A percentile compares a stretch with the other conserved stretches of the same genome.
phyloP scores from a whole-genome alignment of 2,329 filamentous ascomycete genomes.

The Monosporascus ibericus region DNA sequence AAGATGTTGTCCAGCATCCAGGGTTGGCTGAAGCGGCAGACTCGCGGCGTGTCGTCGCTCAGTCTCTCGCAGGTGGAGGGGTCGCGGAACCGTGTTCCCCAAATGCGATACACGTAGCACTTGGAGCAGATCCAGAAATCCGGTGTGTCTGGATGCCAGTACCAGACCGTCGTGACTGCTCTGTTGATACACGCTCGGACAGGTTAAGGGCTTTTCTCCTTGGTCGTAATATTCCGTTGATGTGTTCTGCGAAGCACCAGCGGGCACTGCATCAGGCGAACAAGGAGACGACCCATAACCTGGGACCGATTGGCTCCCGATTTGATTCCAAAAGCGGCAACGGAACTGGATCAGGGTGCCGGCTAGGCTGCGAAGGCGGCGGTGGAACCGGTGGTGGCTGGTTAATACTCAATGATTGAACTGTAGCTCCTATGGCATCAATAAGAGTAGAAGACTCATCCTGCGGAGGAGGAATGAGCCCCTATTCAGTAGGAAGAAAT shows the following conservation, averaged over 20 bases:
- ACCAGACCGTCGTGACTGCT: slow-evolving; percentile 29
- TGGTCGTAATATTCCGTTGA: neutral
- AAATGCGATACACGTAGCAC: slow-evolving; percentile 34
- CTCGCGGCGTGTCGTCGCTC: slow-evolving; percentile 17
- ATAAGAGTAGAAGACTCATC: neutral
- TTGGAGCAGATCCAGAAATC: slow-evolving; percentile 33
- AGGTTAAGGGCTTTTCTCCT: slow-evolving; percentile 11
- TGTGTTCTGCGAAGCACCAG: neutral
- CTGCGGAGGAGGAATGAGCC: neutral
- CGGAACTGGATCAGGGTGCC: no score
- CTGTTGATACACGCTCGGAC: slow-evolving; percentile 24
- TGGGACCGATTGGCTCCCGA: no score
- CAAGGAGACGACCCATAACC: no score
- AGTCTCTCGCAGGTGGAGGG: slow-evolving; percentile 14
- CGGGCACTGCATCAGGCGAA: no score
- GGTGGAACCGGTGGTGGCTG: neutral
- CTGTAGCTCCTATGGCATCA: neutral
- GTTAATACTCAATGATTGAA: neutral
- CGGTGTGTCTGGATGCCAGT: slow-evolving; percentile 26
- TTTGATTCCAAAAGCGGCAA: no score
- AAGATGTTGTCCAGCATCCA: slow-evolving; percentile 30
- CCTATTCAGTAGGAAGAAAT: neutral
- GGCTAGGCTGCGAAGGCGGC: neutral
- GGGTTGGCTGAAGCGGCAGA: slow-evolving; percentile 25
- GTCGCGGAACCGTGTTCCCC: slow-evolving; percentile 19